phyloP scores from a whole-genome alignment of 2,329 filamentous ascomycete species.

The Samsoniella hepiali region DNA sequence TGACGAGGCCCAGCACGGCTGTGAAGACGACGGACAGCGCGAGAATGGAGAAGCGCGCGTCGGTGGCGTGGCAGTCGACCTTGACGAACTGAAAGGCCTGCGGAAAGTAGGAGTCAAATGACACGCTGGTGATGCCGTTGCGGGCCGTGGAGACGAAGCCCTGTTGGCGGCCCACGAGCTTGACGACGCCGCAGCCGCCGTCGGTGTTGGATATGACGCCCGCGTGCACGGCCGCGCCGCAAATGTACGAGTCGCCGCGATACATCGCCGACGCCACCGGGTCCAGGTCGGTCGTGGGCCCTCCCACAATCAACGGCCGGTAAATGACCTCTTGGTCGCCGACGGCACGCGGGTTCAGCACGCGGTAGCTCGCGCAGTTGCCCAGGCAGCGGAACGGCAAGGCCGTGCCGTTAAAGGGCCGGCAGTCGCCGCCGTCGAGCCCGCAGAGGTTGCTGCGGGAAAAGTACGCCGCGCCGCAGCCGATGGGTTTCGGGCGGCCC shows the following conservation, averaged over 20 bases:
- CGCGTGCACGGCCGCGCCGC: constrained; percentile 78
- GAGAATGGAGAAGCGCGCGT: constrained; percentile 81
- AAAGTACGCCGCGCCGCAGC: constrained; percentile 71
- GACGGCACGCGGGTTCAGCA: constrained; percentile 72
- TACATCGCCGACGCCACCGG: constrained; percentile 57
- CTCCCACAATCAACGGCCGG: constrained; percentile 64
- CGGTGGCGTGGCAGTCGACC: constrained; percentile 65
- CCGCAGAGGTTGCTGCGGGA: constrained; percentile 67
- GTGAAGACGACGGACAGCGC: constrained; percentile 79
- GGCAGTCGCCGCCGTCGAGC: constrained; percentile 69
- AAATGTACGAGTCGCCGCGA: constrained; percentile 86
- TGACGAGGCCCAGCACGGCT: constrained; percentile 74
- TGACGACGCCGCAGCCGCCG: constrained; percentile 80
- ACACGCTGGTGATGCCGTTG: constrained; percentile 73
- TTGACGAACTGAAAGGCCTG: constrained; percentile 75
- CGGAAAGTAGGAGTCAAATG: constrained; percentile 86
- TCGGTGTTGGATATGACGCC: constrained; percentile 68
- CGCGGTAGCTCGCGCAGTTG: constrained; percentile 62
- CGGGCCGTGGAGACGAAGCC: constrained; percentile 61
- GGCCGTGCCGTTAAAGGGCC: constrained; percentile 67
- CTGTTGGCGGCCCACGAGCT: constrained; percentile 65
- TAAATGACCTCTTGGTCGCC: constrained; percentile 67
- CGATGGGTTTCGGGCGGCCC: constrained; percentile 61
- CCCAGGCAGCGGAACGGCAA: constrained; percentile 74
- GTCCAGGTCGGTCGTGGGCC: constrained; percentile 45